Evolutionary conservation across 768 basidiomycete genomes (phyloP), one percentile per base, ranked within the genome.

Genomic region (Strobilomyces confusus): DNA sequence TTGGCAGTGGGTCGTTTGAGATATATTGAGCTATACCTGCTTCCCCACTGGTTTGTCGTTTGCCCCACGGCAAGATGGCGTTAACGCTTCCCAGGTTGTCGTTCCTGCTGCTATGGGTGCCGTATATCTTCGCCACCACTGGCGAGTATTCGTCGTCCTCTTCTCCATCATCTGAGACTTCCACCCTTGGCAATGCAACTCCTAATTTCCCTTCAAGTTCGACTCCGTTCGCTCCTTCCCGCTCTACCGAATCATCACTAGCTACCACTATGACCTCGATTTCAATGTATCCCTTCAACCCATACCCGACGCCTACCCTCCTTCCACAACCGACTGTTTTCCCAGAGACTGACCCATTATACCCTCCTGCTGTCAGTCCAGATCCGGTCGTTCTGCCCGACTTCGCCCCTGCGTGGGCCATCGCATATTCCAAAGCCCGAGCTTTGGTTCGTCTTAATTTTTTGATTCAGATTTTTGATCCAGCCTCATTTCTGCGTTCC

Each of bases 281-380:
- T 44, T 67, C 73, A 19, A 58, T 66, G 0, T 73, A 74, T 49
- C 58, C 76, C 1, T 86, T 87, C 73, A 69, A 76, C 13, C 77
- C 84, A 4, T 86, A 79, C 73, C 83, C 86, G 1, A 74, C 79
- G 14, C 84, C 87, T 15, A 77, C 80, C 1, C 77, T 81, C 49
- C 59, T 70, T 0, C 76, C 87, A 8, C 68, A 81, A 46, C 74
- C 80, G 0, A 77, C 77, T 9, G 66, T 80, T 5, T 87, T 79
- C 63, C 80, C 81, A 11, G 68, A 72, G 11, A 76, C 77, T 4
- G 77, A 83, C 55, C 86, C 86, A 1, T 69, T 69, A 19, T 68
- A 71, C 26, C 86, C 86, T 2, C 87, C 87, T 0, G 68, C 80
- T 0, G 80, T 81, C 48, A 66, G 75, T 23, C 66, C 64, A 3